Conservation (phyloP, 2,329 filamentous ascomycete species). For the Pseudocercospora pini-densiflorae region DNA sequence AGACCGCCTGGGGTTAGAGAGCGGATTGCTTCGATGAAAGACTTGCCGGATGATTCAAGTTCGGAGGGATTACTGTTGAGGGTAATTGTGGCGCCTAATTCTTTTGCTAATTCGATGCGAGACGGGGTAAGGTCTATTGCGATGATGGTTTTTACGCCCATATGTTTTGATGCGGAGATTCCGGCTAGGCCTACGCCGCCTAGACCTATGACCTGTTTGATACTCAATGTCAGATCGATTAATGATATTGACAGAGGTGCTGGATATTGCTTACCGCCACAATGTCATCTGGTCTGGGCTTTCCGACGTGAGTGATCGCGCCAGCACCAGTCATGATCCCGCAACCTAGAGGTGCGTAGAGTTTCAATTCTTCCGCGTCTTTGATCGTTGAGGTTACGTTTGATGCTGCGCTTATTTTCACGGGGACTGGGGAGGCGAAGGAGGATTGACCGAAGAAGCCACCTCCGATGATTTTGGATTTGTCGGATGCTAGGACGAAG, state of each 20-base stretch:
- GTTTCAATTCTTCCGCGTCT: conserved; percentile 34
- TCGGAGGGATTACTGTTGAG: conserved; percentile 20
- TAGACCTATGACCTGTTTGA: conserved; percentile 42
- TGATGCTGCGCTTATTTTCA: conserved; percentile 37
- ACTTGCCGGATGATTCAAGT: neutral
- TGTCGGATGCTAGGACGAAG: conserved; percentile 27
- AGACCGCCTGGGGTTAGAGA: conserved; percentile 33
- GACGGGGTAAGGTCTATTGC: conserved; percentile 52
- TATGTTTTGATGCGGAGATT: conserved; percentile 44
- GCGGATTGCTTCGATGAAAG: conserved; percentile 20
- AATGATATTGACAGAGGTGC: too few species aligned
- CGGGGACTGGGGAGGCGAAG: conserved; percentile 41
- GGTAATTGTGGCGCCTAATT: conserved; percentile 49
- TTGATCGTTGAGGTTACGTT: conserved; percentile 30
- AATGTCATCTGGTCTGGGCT: conserved; percentile 32
- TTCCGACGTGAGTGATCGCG: conserved; percentile 46
- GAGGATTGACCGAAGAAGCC: conserved; percentile 47
- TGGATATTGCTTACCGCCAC: too few species aligned
- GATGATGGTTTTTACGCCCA: conserved; percentile 44
- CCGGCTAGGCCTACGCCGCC: conserved; percentile 50
- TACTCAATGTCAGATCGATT: too few species aligned
- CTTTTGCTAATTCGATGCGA: conserved; percentile 49
- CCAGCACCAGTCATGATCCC: conserved; percentile 52
- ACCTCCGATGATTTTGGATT: conserved; percentile 28
- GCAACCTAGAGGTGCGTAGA: conserved; percentile 49